These are phyloP conservation scores for Xylariaceae sp. DNA, from an alignment of 2,329 filamentous ascomycete species.

Conservation along the genomic window DNA sequence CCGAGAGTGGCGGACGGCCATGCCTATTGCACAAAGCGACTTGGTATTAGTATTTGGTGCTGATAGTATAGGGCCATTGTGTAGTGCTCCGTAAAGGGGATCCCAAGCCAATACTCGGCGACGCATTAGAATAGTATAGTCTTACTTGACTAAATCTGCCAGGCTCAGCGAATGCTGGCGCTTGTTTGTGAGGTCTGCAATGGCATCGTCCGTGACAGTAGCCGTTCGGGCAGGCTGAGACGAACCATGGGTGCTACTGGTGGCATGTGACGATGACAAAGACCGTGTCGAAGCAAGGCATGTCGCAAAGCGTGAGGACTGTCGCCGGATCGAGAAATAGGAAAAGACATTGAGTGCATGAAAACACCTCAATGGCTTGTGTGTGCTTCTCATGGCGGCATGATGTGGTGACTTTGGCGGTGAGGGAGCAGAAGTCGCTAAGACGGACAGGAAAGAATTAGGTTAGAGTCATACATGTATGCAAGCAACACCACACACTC, in stretches of 20 bases:
- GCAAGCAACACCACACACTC: not conserved
- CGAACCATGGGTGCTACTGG: slow-evolving; percentile 40
- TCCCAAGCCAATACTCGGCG: too few species aligned
- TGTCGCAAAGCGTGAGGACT: slow-evolving; percentile 18
- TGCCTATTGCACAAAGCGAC: slow-evolving; percentile 50
- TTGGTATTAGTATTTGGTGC: slow-evolving; percentile 7
- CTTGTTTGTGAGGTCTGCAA: slow-evolving; percentile 77
- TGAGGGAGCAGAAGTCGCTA: slow-evolving; percentile 18
- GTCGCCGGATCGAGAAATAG: slow-evolving; percentile 8
- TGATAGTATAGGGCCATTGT: too few species aligned
- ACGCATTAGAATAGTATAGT: not conserved
- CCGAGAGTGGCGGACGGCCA: slow-evolving; percentile 83
- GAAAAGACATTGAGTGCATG: slow-evolving; percentile 34
- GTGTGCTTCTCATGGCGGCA: slow-evolving; percentile 54
- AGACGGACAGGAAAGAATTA: not conserved
- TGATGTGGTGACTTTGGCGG: slow-evolving; percentile 38
- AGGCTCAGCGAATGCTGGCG: slow-evolving; percentile 83
- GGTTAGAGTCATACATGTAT: not conserved
- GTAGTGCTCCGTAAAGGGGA: too few species aligned
- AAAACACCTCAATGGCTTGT: slow-evolving; percentile 48
- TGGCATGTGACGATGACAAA: slow-evolving; percentile 37
- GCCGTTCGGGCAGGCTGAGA: slow-evolving; percentile 52
- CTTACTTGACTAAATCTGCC: slow-evolving; percentile 84
- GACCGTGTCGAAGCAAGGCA: slow-evolving; percentile 22
- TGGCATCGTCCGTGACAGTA: slow-evolving; percentile 73